phyloP scores from a whole-genome alignment of 352 stramenopile species.

The Pythium diclinum region DNA sequence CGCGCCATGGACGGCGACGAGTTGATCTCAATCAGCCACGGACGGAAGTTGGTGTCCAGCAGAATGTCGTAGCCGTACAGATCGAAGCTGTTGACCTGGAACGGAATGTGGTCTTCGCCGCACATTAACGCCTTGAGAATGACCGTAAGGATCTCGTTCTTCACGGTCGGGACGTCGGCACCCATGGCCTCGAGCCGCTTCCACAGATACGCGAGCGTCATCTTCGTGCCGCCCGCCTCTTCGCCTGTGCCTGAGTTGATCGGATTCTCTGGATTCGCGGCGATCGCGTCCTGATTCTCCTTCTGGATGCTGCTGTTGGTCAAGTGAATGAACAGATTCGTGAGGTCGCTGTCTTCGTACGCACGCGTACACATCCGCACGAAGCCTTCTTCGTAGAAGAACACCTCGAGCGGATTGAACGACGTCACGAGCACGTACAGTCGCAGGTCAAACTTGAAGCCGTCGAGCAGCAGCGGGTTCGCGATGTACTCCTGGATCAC shows the following conservation, averaged over 20 bases:
- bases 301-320: slow-evolving; percentile 96
- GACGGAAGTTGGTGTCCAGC: slow-evolving; percentile 84
- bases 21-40: slow-evolving; percentile 97
- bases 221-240: slow-evolving; percentile 81
- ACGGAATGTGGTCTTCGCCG: slow-evolving; percentile 87
- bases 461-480: slow-evolving; percentile 84
- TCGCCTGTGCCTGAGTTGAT: slow-evolving; percentile 32
- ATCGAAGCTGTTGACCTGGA: slow-evolving; percentile 91
- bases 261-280: slow-evolving; percentile 40
- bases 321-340: slow-evolving; percentile 90
- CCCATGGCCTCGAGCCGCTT: slow-evolving; percentile 59
- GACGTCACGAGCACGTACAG: slow-evolving; percentile 94
- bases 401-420: slow-evolving; percentile 91
- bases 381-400: slow-evolving; percentile 93
- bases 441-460: slow-evolving; percentile 91
- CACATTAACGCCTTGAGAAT: slow-evolving; percentile 88
- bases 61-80: slow-evolving; percentile 95
- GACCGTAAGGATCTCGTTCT: slow-evolving; percentile 66
- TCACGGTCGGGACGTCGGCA: slow-evolving; percentile 64
- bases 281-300: slow-evolving; percentile 57
- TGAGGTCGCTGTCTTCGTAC: slow-evolving; percentile 74
- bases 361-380: slow-evolving; percentile 84
- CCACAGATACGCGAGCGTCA: slow-evolving; percentile 76
- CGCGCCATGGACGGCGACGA: slow-evolving; percentile 90
- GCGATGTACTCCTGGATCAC: slow-evolving; percentile 91